Evolutionary conservation across 164 flowering plant genomes (phyloP).

Genomic region (Piper betle): DNA sequence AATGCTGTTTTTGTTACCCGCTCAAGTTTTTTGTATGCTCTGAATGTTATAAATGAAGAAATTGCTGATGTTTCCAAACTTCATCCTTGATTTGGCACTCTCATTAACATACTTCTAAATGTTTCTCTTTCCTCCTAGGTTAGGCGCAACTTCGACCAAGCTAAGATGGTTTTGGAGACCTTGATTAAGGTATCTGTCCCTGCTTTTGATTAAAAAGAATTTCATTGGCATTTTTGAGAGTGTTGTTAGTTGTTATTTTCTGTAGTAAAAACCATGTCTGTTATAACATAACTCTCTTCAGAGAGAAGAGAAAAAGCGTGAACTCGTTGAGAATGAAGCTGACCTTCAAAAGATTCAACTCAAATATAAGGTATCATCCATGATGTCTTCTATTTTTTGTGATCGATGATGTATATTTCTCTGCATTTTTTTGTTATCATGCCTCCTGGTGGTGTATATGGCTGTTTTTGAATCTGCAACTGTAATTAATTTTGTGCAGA

Average conservation of each 20-base stretch:
- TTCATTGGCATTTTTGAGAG: not conserved
- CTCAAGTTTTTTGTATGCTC: too few relatives aligned
- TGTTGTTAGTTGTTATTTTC: not conserved
- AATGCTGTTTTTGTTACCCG: too few relatives aligned
- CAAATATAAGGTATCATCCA: constrained; percentile 55
- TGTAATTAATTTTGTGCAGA: constrained; percentile 2
- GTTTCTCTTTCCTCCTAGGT: constrained; percentile 33
- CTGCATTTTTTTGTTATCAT: too few relatives aligned
- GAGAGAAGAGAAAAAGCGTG: constrained; percentile 98
- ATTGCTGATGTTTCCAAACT: too few relatives aligned
- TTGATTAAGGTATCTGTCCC: constrained; percentile 53
- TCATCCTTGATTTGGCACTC: not conserved
- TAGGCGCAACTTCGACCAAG: constrained; percentile 94
- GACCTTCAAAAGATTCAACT: constrained; percentile 76
- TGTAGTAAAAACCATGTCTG: constrained; percentile 6
- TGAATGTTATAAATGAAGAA: too few relatives aligned
- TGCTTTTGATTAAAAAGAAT: not conserved
- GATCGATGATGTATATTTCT: too few relatives aligned
- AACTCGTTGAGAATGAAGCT: constrained; percentile 83
- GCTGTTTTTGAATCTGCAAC: not conserved
- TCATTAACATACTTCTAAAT: not conserved
- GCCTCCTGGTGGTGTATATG: not conserved
- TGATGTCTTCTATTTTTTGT: not conserved
- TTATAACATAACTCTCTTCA: constrained; percentile 17
- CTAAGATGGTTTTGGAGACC: constrained; percentile 71